Percentiles rank a stretch among this genome's conserved stretches.
These are phyloP conservation scores for Astrocystis sublimbata DNA, from an alignment of 495 filamentous ascomycete species.

Conservation along the genomic window DNA sequence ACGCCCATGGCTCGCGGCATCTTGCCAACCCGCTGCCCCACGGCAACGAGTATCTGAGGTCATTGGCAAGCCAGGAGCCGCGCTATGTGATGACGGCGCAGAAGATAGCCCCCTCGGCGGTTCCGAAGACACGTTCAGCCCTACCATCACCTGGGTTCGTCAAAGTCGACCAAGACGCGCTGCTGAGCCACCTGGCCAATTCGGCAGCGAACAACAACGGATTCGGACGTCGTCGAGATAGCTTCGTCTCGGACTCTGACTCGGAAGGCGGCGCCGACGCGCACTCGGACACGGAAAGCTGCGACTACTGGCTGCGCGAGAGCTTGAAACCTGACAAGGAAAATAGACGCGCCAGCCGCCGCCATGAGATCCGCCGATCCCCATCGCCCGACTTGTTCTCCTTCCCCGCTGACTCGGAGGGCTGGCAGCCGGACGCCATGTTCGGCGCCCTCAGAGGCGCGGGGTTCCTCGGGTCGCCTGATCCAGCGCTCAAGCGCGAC, in stretches of 20 bases:
- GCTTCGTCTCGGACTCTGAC: constrained; percentile 37
- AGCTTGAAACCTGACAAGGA: constrained; percentile 37
- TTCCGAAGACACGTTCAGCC: background rate
- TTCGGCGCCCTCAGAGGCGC: constrained; percentile 41
- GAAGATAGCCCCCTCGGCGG: background rate
- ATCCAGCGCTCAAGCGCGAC: constrained; percentile 36
- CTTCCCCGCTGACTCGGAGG: constrained; percentile 38
- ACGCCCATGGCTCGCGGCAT: background rate
- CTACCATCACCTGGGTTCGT: background rate
- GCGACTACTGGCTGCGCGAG: constrained; percentile 49
- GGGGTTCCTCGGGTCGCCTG: constrained; percentile 36
- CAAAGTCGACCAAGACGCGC: background rate
- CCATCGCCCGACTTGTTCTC: constrained; percentile 49
- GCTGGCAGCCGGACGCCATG: constrained; percentile 46
- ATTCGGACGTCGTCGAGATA: constrained; percentile 35
- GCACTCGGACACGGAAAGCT: constrained; percentile 39
- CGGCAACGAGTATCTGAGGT: constrained; percentile 1
- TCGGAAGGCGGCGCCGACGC: constrained; percentile 36
- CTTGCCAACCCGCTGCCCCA: background rate
- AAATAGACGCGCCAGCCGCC: constrained; percentile 26
- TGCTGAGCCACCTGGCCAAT: constrained; percentile 28
- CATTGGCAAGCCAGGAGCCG: background rate
- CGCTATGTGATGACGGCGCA: background rate
- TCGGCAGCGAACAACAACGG: constrained; percentile 35
- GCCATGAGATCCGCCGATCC: constrained; percentile 24